A percentile compares a stretch with the other conserved stretches of the same genome.
phyloP scores from a whole-genome alignment of 1,284 basidiomycete species.

The Phaffia rhodozyma region DNA sequence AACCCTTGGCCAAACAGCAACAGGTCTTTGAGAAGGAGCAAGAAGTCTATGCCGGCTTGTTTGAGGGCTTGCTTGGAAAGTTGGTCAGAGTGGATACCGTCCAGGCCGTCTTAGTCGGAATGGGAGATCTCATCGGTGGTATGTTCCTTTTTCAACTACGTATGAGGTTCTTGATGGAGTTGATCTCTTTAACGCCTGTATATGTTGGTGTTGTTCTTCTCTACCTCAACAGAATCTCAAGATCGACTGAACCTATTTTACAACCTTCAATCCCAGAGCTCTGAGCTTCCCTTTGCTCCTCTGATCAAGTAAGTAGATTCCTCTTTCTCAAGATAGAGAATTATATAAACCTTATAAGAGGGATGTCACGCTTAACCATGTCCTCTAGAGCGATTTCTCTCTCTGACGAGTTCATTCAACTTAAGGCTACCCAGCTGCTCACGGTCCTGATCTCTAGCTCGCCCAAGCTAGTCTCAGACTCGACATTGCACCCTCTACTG shows the following conservation, averaged over 20 bases:
- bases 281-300: no score
- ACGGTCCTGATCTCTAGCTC: constrained; percentile 64
- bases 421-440: constrained; percentile 78
- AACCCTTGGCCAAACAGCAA: constrained; percentile 59
- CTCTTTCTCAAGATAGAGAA: no score
- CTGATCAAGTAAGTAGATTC: no score
- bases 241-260: constrained; percentile 50
- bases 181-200: no score
- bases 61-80: constrained; percentile 83
- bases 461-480: no score
- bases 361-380: background rate
- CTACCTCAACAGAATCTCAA: constrained; percentile 10
- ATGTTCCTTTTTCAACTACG: constrained; percentile 14
- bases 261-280: constrained; percentile 19
- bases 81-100: constrained; percentile 85
- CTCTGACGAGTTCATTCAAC: constrained; percentile 83
- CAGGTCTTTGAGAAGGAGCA: constrained; percentile 66
- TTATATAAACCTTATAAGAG: no score
- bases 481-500: no score
- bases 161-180: background rate
- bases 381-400: constrained; percentile 61
- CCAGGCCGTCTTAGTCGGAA: constrained; percentile 80
- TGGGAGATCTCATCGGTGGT: constrained; percentile 81
- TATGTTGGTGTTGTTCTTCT: no score
- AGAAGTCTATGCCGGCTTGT: constrained; percentile 71